Evolutionary conservation across 75 land plant genomes (phyloP), one percentile per base, ranked within the genome.

Genomic region (Larix kaempferi): DNA sequence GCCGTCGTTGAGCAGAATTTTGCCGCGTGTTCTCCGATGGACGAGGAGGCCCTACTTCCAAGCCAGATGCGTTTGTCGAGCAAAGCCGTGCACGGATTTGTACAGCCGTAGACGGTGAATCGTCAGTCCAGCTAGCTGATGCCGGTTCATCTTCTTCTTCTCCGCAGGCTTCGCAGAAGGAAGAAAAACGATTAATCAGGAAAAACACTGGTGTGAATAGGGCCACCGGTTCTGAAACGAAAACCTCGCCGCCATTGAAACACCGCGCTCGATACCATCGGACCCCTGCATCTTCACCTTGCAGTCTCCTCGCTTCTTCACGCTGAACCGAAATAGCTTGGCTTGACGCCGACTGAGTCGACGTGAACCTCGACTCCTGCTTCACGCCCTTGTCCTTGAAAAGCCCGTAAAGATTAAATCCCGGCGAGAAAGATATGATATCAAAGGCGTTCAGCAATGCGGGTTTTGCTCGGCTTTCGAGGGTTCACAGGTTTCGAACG

Each of bases 371-470:
- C 22, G 84, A 80, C 71, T 91, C 93, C 59, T 76, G 80, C 79
- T 82, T 89, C 54, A 57, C 75, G 44, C 7, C 39, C 65, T 39
- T 25, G 13, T 79, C 83, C 75, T 88, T 88, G 57, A 92, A 90
- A 39, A 92, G 78, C 0, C 88, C 90, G 17, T 92, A 92, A 39
- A 92, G 83, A 77, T 92, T 85, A 59, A 90, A 87, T 6, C 94
- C 92, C 39, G 78, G 58, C 13, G 92, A 89, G 4, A 80, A 78
- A 59, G 94, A 92, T 35, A 92, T 92, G 23, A 92, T 86, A 74
- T 92, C 92, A 56, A 92, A 92, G 1, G 94, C 94, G 74, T 90
- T 92, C 78, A 90, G 71, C 33, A 72, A 71, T 14, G 63, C 56
- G 11, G 86, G 91, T 62, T 81, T 59, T 59, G n/a, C 4, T 23